phyloP scores from a whole-genome alignment of 2,329 filamentous ascomycete species.

The Penicillium sp. region DNA sequence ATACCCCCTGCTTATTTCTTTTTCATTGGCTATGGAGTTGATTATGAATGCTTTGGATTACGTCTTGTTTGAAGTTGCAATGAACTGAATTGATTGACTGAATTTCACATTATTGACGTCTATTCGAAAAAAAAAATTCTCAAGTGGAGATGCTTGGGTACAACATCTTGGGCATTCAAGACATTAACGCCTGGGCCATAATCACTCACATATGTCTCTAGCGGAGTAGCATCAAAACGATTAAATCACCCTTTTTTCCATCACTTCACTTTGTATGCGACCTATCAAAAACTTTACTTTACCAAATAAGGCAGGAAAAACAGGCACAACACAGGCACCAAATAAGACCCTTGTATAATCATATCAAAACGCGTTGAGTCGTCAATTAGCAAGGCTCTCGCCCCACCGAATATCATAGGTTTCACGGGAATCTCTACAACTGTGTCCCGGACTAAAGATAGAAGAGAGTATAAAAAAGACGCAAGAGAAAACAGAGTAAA shows the following conservation, averaged over 20 bases:
- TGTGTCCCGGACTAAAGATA: constrained; percentile 5
- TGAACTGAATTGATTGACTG: not conserved
- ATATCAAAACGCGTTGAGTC: constrained; percentile 13
- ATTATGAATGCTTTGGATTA: too few species aligned
- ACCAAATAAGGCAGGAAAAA: not conserved
- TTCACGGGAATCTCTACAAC: constrained; percentile 18
- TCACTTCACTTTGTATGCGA: not conserved
- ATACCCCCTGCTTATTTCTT: not conserved
- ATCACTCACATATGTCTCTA: too few species aligned
- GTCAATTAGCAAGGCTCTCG: constrained; percentile 8
- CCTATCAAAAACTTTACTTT: not conserved
- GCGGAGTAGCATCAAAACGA: not conserved
- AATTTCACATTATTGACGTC: not conserved
- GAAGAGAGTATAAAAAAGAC: not conserved
- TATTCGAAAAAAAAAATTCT: not conserved
- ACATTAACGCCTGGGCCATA: not conserved
- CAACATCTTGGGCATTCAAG: not conserved
- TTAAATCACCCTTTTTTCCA: not conserved
- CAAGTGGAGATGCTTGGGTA: not conserved
- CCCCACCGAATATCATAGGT: not conserved
- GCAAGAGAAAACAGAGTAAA: not conserved
- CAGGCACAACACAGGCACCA: not conserved
- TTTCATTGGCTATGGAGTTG: not conserved
- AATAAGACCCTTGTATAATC: not conserved
- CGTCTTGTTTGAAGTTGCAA: not conserved